Conservation (phyloP, 2,329 filamentous ascomycete species). For the Sclerotiophoma versabilis region DNA sequence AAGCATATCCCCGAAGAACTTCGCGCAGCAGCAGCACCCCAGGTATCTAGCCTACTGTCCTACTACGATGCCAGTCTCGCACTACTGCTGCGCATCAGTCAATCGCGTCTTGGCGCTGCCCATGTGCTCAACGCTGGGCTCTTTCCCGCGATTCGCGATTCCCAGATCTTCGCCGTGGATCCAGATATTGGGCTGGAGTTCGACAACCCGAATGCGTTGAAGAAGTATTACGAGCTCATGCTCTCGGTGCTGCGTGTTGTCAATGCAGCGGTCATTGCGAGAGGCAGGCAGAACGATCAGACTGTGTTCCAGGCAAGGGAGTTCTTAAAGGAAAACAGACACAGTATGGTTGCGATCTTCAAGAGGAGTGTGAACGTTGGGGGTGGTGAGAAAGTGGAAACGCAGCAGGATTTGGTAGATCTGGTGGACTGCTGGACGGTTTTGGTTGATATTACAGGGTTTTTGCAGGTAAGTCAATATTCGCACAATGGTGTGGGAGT, state of each 20-base stretch:
- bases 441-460: constrained; percentile 81
- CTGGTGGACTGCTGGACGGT: constrained; percentile 86
- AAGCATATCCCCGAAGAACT: constrained; percentile 76
- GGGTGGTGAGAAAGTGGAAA: constrained; percentile 56
- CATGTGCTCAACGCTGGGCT: constrained; percentile 89
- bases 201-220: constrained; percentile 72
- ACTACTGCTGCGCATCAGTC: constrained; percentile 82
- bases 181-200: constrained; percentile 87
- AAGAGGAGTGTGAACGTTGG: constrained; percentile 87
- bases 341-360: constrained; percentile 85
- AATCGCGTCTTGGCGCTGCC: constrained; percentile 83
- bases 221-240: constrained; percentile 84
- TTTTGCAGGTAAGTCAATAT: constrained; percentile 73
- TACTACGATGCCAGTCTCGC: constrained; percentile 79
- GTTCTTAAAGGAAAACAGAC: constrained; percentile 83
- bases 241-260: constrained; percentile 82
- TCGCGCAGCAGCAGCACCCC: constrained; percentile 49
- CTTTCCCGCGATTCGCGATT: constrained; percentile 80
- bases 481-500: too few relatives aligned
- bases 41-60: constrained; percentile 62
- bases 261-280: constrained; percentile 78
- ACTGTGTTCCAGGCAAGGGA: constrained; percentile 75
- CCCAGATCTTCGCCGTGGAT: constrained; percentile 86
- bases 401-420: constrained; percentile 72
- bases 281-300: constrained; percentile 80